Evolutionary conservation across 2,329 filamentous ascomycete genomes (phyloP).

Genomic region (Cryphonectria carpinicola): DNA sequence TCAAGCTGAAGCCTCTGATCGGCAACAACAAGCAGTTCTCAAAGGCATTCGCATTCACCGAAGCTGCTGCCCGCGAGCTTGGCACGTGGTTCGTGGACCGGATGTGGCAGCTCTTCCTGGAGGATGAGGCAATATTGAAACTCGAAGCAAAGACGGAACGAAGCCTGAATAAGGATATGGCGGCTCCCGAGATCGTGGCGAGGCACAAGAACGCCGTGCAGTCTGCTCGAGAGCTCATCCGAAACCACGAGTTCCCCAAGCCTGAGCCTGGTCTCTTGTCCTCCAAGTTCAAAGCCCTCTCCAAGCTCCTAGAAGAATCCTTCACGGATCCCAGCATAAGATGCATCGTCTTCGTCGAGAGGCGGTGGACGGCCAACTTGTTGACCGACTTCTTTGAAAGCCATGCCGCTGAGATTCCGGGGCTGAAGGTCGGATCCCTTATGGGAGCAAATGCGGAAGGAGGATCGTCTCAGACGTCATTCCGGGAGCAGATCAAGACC

Average conservation of each 20-base stretch:
- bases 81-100: constrained; percentile 85
- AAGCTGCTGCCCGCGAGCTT: constrained; percentile 65
- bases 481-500: constrained; percentile 73
- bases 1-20: constrained; percentile 53
- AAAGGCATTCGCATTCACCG: constrained; percentile 62
- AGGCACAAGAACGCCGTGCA: constrained; percentile 59
- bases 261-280: constrained; percentile 58
- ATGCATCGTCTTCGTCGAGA: constrained; percentile 88
- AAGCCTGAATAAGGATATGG: constrained; percentile 27
- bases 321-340: constrained; percentile 61
- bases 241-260: constrained; percentile 49
- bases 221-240: constrained; percentile 60
- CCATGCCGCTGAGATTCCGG: constrained; percentile 53
- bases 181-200: constrained; percentile 48
- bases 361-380: constrained; percentile 75
- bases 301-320: constrained; percentile 61
- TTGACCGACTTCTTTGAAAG: constrained; percentile 70
- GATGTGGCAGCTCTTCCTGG: constrained; percentile 74
- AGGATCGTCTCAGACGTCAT: constrained; percentile 66
- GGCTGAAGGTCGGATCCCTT: constrained; percentile 65
- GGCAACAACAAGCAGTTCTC: constrained; percentile 51
- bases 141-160: constrained; percentile 59
- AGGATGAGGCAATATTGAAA: constrained; percentile 63
- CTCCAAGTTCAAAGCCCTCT: constrained; percentile 70
- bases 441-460: constrained; percentile 52